phyloP scores from a whole-genome alignment of 108 stramenopile genomes.

The Hondaea fermentalgiana region DNA sequence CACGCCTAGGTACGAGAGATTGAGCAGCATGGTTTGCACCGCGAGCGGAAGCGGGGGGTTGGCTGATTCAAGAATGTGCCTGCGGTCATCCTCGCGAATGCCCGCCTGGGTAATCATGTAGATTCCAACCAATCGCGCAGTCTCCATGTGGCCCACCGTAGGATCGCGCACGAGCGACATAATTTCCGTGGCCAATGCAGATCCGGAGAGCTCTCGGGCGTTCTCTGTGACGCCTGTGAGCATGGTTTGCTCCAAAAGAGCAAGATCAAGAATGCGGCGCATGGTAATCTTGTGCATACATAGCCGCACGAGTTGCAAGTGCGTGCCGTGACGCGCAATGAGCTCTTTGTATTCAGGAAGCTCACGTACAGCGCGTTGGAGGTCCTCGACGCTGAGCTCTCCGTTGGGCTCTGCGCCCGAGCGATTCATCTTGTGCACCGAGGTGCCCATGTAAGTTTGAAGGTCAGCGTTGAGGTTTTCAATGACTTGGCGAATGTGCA shows the following conservation, averaged over 20 bases:
- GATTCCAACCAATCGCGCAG: slow-evolving; percentile 12
- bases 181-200: slow-evolving; percentile 56
- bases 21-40: neutral
- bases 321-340: slow-evolving; percentile 80
- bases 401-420: neutral
- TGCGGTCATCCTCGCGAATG: neutral
- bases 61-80: neutral
- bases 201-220: slow-evolving; percentile 52
- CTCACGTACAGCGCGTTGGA: slow-evolving; percentile 78
- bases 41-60: neutral
- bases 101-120: slow-evolving; percentile 13
- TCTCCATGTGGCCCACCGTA: neutral
- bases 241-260: slow-evolving; percentile 81
- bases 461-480: slow-evolving; percentile 64
- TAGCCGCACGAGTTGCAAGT: slow-evolving; percentile 80
- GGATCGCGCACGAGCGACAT: slow-evolving; percentile 22
- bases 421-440: neutral
- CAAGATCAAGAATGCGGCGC: slow-evolving; percentile 60
- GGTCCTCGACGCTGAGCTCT: slow-evolving; percentile 66
- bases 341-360: slow-evolving; percentile 86
- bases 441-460: slow-evolving; percentile 43
- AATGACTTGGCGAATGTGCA: slow-evolving; percentile 89
- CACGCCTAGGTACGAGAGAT: neutral
- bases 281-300: slow-evolving; percentile 77
- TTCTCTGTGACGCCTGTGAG: slow-evolving; percentile 80